phyloP scores from a whole-genome alignment of 2,329 filamentous ascomycete species.

The Cytospora piceae region DNA sequence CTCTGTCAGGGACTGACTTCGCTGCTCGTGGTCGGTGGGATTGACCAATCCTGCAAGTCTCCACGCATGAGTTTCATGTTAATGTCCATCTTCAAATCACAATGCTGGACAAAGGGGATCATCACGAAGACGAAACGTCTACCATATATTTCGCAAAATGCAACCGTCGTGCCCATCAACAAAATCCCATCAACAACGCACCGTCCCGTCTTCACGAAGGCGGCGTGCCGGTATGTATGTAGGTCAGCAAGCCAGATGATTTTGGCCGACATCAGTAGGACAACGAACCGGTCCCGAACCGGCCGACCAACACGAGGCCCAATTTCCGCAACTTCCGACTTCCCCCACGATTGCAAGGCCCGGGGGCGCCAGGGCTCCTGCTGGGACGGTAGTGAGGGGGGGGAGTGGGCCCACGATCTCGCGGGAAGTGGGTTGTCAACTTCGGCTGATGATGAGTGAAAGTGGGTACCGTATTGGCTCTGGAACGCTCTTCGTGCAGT shows the following conservation, averaged over 20 bases:
- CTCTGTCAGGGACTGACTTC: not conserved
- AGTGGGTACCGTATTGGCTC: slow-evolving; percentile 11
- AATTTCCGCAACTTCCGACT: slow-evolving; percentile 30
- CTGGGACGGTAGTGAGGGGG: not conserved
- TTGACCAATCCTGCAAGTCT: not conserved
- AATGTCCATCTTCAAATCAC: slow-evolving; percentile 6
- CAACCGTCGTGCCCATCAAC: not conserved
- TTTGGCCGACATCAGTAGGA: not conserved
- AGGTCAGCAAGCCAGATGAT: not conserved
- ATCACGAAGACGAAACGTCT: slow-evolving; percentile 5
- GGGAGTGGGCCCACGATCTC: slow-evolving; percentile 18
- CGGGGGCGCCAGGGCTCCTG: slow-evolving; percentile 11
- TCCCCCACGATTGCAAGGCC: slow-evolving; percentile 26
- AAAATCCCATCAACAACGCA: not conserved
- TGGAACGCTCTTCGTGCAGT: slow-evolving; percentile 9
- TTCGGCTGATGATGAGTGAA: slow-evolving; percentile 7
- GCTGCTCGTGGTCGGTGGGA: slow-evolving; percentile 2
- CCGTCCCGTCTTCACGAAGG: not conserved
- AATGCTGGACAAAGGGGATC: not conserved
- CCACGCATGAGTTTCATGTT: slow-evolving; percentile 19
- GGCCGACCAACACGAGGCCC: slow-evolving; percentile 29
- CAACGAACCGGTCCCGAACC: slow-evolving; percentile 5
- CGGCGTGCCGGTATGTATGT: not conserved
- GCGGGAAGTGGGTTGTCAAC: slow-evolving; percentile 18
- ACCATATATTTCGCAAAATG: not conserved